Evolutionary conservation across 1,139 yeast species (phyloP).

Genomic region (Taphrina communis): DNA sequence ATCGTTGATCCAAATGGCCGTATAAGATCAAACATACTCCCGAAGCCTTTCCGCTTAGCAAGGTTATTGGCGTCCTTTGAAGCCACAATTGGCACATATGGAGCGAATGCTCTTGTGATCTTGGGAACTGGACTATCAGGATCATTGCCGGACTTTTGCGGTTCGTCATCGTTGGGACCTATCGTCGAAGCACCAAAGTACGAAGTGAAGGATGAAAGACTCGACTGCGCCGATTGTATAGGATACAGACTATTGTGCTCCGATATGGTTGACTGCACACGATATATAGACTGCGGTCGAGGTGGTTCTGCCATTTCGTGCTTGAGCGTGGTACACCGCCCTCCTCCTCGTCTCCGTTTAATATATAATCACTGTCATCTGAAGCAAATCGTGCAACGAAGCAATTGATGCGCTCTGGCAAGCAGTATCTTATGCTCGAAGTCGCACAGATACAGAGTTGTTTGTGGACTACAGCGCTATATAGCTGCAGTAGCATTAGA

Average conservation of each 20-base stretch:
- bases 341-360: not conserved
- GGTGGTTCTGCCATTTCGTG: slow-evolving; percentile 11
- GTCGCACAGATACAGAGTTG: no score
- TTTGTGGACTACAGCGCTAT: no score
- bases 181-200: slow-evolving; percentile 27
- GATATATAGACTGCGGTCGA: slow-evolving; percentile 11
- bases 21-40: slow-evolving; percentile 54
- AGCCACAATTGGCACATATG: slow-evolving; percentile 62
- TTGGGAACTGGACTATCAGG: slow-evolving; percentile 12
- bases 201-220: slow-evolving; percentile 32
- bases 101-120: slow-evolving; percentile 55
- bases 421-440: no score
- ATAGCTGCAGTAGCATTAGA: no score
- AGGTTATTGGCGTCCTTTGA: slow-evolving; percentile 60
- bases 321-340: not conserved
- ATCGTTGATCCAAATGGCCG: slow-evolving; percentile 56
- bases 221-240: slow-evolving; percentile 25
- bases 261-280: slow-evolving; percentile 20
- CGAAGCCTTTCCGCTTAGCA: slow-evolving; percentile 54
- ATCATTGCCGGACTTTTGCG: not conserved
- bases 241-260: slow-evolving; percentile 18
- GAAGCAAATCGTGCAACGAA: not conserved
- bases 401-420: no score
- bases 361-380: not conserved
- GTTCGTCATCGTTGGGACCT: not conserved